Percentiles rank a stretch among this genome's conserved stretches.
Evolutionary conservation across 2,329 filamentous ascomycete species (phyloP).

Genomic region (Cordyceps cateniannulata): DNA sequence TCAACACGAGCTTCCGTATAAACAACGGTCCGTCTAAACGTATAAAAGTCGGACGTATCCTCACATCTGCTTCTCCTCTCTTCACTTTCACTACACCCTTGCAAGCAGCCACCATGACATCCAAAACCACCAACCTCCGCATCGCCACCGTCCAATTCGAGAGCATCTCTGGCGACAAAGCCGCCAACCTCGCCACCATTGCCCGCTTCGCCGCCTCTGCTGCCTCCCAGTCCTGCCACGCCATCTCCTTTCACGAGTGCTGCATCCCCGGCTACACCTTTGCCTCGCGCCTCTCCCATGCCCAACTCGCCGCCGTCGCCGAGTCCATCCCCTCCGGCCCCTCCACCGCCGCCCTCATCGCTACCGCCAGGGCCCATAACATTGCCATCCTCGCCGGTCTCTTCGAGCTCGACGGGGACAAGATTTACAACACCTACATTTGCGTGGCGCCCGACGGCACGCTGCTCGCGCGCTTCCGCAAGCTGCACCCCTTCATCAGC

Average conservation of each 20-base stretch:
- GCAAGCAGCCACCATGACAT: background rate
- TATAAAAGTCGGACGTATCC: background rate
- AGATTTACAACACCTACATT: slow-evolving; percentile 17
- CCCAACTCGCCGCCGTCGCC: slow-evolving; percentile 9
- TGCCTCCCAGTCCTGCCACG: background rate
- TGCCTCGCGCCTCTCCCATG: slow-evolving; percentile 4
- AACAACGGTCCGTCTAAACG: no score
- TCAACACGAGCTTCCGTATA: background rate
- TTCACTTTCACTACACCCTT: no score
- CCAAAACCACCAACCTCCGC: background rate
- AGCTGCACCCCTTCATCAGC: slow-evolving; percentile 17
- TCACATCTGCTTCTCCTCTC: no score
- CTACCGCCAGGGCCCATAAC: background rate
- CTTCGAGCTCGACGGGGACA: slow-evolving; percentile 12
- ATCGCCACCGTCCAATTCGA: slow-evolving; percentile 15
- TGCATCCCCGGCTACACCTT: slow-evolving; percentile 15
- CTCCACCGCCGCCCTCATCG: slow-evolving; percentile 4
- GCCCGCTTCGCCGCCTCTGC: slow-evolving; percentile 4
- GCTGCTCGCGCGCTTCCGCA: slow-evolving; percentile 16
- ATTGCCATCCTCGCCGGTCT: slow-evolving; percentile 14
- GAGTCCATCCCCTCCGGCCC: slow-evolving; percentile 7
- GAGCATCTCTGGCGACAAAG: slow-evolving; percentile 14
- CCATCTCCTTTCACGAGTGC: slow-evolving; percentile 15
- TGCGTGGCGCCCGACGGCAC: slow-evolving; percentile 12
- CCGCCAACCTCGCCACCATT: slow-evolving; percentile 12